A percentile compares a stretch with the other conserved stretches of the same genome.
phyloP scores from a whole-genome alignment of 192 early-diverging fungal species.

The Backusella parvicylindrica region DNA sequence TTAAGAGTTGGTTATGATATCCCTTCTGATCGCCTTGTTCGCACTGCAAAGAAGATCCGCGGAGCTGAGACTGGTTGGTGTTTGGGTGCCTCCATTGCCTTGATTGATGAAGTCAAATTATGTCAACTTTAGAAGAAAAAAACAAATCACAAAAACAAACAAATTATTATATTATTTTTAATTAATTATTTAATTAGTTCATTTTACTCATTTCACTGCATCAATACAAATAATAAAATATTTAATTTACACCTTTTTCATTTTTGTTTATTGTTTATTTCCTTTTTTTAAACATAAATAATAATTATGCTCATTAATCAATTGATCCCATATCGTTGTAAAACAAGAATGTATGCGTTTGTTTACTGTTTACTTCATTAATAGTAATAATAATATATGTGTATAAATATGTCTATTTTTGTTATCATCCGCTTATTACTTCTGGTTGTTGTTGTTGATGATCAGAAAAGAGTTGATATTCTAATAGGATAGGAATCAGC shows the following conservation, averaged over 20 bases:
- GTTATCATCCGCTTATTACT: background rate
- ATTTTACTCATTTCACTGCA: background rate
- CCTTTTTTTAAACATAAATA: too few relatives aligned
- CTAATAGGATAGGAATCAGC: conserved; percentile 75
- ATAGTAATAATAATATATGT: too few relatives aligned
- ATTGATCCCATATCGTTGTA: too few relatives aligned
- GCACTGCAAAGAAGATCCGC: conserved; percentile 88
- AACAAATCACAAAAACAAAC: too few relatives aligned
- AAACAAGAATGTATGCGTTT: too few relatives aligned
- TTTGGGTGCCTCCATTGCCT: conserved; percentile 85
- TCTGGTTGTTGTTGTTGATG: conserved; percentile 1
- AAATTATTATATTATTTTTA: background rate
- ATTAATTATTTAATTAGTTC: background rate
- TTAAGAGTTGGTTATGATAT: conserved; percentile 85
- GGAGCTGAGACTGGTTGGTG: conserved; percentile 98
- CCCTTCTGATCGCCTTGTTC: conserved; percentile 59
- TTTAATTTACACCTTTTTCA: background rate
- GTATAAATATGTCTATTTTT: too few relatives aligned
- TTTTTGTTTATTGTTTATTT: background rate
- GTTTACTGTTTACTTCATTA: too few relatives aligned
- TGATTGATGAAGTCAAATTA: conserved; percentile 59
- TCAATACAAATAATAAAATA: background rate
- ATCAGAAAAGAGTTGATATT: conserved; percentile 67
- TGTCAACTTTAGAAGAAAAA: conserved; percentile 30
- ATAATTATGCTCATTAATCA: too few relatives aligned